phyloP scores from a whole-genome alignment of 306 rosid species.

The Glycyrrhiza uralensis region DNA sequence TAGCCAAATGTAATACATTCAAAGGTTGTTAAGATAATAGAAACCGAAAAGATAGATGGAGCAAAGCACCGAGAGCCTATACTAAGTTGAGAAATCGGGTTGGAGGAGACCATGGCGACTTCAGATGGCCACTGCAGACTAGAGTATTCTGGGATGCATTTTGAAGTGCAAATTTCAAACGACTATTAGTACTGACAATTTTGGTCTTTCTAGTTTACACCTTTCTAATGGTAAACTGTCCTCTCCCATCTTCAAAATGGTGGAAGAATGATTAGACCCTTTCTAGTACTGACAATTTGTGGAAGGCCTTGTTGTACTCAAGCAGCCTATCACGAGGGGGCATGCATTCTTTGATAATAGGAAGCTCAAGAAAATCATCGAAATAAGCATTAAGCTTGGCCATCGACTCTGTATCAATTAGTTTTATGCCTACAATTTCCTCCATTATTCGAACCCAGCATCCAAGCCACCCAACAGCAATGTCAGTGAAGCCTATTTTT shows the following conservation, averaged over 20 bases:
- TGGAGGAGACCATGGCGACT: background rate
- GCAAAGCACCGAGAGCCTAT: background rate
- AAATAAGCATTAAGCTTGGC: constrained; percentile 43
- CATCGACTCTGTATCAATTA: constrained; percentile 36
- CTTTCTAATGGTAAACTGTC: constrained; percentile 30
- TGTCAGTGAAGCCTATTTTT: constrained; percentile 41
- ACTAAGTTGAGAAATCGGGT: background rate
- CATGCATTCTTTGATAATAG: constrained; percentile 35
- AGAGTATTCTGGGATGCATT: background rate
- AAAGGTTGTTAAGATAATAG: background rate
- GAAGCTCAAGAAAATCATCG: constrained; percentile 28
- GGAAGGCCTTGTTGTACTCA: constrained; percentile 18
- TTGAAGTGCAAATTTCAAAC: background rate
- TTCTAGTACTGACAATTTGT: constrained; percentile 21
- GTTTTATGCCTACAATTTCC: constrained; percentile 33
- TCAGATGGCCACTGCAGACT: background rate
- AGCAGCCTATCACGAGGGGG: constrained; percentile 39
- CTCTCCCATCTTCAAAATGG: constrained; percentile 42
- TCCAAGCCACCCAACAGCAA: constrained; percentile 49
- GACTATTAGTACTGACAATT: background rate
- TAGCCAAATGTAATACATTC: background rate
- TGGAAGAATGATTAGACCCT: constrained; percentile 40
- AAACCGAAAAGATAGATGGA: background rate
- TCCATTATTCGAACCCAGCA: constrained; percentile 22
- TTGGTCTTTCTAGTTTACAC: constrained; percentile 42